A percentile compares a stretch with the other conserved stretches of the same genome.
Evolutionary conservation across 805 yeast genomes (phyloP).

Genomic region (Lipomyces spencermartinsiae): DNA sequence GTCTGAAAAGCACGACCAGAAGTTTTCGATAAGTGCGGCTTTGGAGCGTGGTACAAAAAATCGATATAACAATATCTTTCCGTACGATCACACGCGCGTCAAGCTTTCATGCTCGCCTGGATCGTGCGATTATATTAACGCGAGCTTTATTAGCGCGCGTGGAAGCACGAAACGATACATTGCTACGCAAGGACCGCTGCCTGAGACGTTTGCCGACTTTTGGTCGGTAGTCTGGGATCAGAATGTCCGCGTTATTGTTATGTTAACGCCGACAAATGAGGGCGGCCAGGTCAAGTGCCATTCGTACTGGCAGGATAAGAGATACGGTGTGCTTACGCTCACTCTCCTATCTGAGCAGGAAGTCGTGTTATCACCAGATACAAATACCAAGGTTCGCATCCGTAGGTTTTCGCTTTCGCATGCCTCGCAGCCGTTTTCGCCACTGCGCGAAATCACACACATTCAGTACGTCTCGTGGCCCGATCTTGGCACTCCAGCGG

Average conservation of each 20-base stretch:
- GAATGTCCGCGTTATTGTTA: conserved; percentile 67
- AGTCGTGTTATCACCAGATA: conserved; percentile 27
- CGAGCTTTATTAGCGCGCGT: conserved; percentile 64
- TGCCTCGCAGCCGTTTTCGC: conserved; percentile 40
- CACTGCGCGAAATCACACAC: conserved; percentile 63
- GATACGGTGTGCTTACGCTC: conserved; percentile 48
- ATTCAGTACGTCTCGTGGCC: conserved; percentile 85
- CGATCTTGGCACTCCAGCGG: conserved; percentile 73
- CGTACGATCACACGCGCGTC: conserved; percentile 86
- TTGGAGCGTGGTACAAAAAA: conserved; percentile 82
- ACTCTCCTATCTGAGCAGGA: conserved; percentile 41
- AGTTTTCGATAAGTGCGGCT: conserved; percentile 55
- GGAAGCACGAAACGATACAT: conserved; percentile 59
- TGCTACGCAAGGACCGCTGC: conserved; percentile 93
- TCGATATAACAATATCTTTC: conserved; percentile 86
- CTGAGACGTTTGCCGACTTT: conserved; percentile 80
- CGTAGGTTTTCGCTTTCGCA: conserved; percentile 56
- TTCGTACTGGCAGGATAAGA: conserved; percentile 79
- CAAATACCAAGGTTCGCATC: conserved; percentile 41
- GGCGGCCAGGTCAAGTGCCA: conserved; percentile 84
- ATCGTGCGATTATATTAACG: conserved; percentile 76
- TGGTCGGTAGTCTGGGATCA: conserved; percentile 79
- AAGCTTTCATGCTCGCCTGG: conserved; percentile 49
- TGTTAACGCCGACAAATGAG: conserved; percentile 80
- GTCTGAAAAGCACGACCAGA: not conserved